Evolutionary conservation across 441 rosid species (phyloP).

Genomic region (Sinapis alba): DNA sequence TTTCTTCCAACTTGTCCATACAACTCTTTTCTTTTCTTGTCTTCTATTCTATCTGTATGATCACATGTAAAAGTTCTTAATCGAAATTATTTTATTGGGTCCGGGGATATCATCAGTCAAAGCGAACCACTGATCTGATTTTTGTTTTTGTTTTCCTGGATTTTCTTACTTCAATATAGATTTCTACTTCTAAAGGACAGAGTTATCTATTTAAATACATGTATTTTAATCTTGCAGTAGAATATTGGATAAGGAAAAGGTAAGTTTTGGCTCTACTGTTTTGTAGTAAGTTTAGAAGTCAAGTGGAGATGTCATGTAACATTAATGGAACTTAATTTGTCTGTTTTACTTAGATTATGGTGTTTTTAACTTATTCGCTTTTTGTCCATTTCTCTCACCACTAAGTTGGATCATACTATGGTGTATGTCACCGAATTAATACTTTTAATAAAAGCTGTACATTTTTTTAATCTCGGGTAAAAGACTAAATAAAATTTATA

Average conservation of each 20-base stretch:
- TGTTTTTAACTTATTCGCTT: not conserved
- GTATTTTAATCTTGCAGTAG: slow-evolving; percentile 7
- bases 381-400: not conserved
- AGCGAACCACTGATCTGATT: not conserved
- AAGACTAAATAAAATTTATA: not conserved
- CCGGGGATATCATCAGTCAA: not conserved
- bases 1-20: not conserved
- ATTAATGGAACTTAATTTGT: not conserved
- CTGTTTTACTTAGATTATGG: not conserved
- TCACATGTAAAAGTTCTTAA: not conserved
- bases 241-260: slow-evolving; percentile 18
- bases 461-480: not conserved
- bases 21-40: not conserved
- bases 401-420: not conserved
- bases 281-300: not conserved
- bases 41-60: not conserved
- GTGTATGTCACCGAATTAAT: not conserved
- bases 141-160: not conserved
- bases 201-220: slow-evolving; percentile 1
- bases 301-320: not conserved
- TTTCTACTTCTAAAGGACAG: not conserved
- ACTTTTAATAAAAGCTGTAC: not conserved
- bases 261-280: slow-evolving; percentile 21
- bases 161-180: not conserved
- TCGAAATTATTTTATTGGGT: not conserved